Evolutionary conservation across 257 asterid species (phyloP).

Genomic region (Avicennia marina): DNA sequence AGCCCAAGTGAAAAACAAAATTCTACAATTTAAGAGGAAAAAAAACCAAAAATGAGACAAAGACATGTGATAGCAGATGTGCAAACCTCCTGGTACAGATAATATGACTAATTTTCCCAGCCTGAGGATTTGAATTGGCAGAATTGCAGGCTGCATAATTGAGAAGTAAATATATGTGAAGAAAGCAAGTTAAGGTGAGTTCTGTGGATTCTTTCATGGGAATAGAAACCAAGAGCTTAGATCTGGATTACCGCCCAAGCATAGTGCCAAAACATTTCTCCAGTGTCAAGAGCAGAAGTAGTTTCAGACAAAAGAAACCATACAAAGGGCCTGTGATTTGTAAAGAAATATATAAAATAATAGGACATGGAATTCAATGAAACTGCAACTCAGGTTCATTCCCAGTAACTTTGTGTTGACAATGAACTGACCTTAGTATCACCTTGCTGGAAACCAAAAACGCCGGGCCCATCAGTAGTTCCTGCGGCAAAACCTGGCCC

Average conservation of each 20-base stretch:
- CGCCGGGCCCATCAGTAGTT: conserved; percentile 77
- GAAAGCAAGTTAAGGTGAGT: neutral
- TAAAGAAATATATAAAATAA: neutral
- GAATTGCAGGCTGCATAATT: neutral
- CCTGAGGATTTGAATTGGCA: neutral
- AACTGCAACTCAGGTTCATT: neutral
- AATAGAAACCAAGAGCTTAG: too few species aligned
- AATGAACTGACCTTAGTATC: conserved; percentile 42
- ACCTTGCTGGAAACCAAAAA: conserved; percentile 55
- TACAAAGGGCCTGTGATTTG: neutral
- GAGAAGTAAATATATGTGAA: neutral
- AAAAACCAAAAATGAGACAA: too few species aligned
- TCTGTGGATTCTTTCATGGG: neutral
- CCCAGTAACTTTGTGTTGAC: neutral
- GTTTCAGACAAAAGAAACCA: neutral
- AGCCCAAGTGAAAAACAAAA: too few species aligned
- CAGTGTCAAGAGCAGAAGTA: conserved; percentile 34
- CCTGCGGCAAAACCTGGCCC: conserved; percentile 71
- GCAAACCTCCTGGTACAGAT: neutral
- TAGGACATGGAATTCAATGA: neutral
- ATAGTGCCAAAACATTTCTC: conserved; percentile 58
- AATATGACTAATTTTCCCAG: neutral
- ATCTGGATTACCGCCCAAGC: conserved; percentile 58
- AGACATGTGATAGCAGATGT: neutral
- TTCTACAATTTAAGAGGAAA: too few species aligned